Percentiles rank a stretch among this genome's conserved stretches.
phyloP scores from a whole-genome alignment of 768 basidiomycete genomes.

The Agrocybe praecox region DNA sequence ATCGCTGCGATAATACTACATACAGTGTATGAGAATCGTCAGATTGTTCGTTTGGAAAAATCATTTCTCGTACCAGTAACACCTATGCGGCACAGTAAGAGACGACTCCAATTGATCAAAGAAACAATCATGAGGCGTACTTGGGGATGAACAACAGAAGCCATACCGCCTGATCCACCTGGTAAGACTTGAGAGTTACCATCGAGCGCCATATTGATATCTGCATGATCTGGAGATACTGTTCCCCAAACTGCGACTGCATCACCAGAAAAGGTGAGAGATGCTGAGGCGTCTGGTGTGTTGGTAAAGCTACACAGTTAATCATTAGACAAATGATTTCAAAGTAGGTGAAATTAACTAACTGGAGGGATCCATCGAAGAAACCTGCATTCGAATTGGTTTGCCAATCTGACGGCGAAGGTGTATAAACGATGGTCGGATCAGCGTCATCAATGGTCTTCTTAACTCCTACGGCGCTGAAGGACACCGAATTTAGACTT shows the following conservation, averaged over 20 bases:
- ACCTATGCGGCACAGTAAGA: slow-evolving; percentile 20
- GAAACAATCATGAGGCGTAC: slow-evolving; percentile 6
- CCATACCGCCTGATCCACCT: slow-evolving; percentile 37
- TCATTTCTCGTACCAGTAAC: slow-evolving; percentile 30
- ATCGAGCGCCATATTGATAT: slow-evolving; percentile 49
- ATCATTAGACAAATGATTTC: background rate
- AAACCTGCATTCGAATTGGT: slow-evolving; percentile 28
- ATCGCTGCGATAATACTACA: slow-evolving; percentile 43
- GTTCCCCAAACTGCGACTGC: slow-evolving; percentile 59
- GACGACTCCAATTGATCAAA: background rate
- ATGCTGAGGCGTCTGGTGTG: slow-evolving; percentile 40
- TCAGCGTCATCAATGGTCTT: slow-evolving; percentile 44
- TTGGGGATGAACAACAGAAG: slow-evolving; percentile 21
- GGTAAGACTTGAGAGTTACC: slow-evolving; percentile 32
- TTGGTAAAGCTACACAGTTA: slow-evolving; percentile 38
- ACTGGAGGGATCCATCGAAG: slow-evolving; percentile 47
- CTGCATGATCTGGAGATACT: slow-evolving; percentile 51
- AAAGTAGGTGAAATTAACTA: slow-evolving; percentile 13
- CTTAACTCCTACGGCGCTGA: slow-evolving; percentile 22
- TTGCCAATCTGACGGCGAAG: slow-evolving; percentile 38
- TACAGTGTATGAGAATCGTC: background rate
- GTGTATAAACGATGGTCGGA: slow-evolving; percentile 39
- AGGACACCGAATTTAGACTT: background rate
- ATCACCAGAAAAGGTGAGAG: slow-evolving; percentile 48
- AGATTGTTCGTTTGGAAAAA: background rate